phyloP scores from a whole-genome alignment of 768 basidiomycete species.

The Leccinum fibrillosum region DNA sequence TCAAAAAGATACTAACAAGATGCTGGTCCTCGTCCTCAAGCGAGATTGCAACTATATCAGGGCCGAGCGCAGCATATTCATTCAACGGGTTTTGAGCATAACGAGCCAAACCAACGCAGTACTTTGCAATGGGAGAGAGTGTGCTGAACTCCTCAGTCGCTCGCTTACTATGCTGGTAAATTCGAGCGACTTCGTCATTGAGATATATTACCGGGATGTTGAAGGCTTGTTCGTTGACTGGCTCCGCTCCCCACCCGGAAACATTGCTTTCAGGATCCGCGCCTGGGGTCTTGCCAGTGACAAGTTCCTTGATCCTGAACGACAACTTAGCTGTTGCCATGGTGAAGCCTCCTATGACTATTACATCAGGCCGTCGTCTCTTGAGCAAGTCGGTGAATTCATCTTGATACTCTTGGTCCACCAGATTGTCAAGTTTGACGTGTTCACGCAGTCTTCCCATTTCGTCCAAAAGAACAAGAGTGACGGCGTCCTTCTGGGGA shows the following conservation, averaged over 20 bases:
- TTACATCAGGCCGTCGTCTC: constrained; percentile 80
- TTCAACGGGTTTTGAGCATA: constrained; percentile 92
- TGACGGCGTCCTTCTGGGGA: constrained; percentile 85
- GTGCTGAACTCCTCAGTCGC: constrained; percentile 81
- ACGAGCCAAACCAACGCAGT: constrained; percentile 91
- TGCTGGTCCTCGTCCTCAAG: constrained; percentile 87
- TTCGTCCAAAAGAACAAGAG: constrained; percentile 81
- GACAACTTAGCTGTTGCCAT: constrained; percentile 74
- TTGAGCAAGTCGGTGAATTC: constrained; percentile 82
- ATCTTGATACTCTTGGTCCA: constrained; percentile 61
- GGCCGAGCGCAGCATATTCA: constrained; percentile 87
- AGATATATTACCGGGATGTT: constrained; percentile 79
- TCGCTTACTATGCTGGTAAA: constrained; percentile 89
- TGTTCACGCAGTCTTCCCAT: constrained; percentile 90
- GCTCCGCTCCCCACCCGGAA: constrained; percentile 29
- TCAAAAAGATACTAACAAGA: constrained; percentile 49
- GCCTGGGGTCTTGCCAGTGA: constrained; percentile 31
- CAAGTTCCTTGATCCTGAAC: constrained; percentile 58
- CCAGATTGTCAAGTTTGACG: constrained; percentile 83
- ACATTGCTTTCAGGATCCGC: constrained; percentile 19
- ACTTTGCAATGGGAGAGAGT: constrained; percentile 75
- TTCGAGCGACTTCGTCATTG: constrained; percentile 86
- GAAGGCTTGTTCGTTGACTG: constrained; percentile 41
- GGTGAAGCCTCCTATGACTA: constrained; percentile 86
- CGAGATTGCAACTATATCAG: constrained; percentile 78